These are phyloP conservation scores for Kodamaea ohmeri DNA, from an alignment of 1,139 yeast genomes.

Conservation along the genomic window DNA sequence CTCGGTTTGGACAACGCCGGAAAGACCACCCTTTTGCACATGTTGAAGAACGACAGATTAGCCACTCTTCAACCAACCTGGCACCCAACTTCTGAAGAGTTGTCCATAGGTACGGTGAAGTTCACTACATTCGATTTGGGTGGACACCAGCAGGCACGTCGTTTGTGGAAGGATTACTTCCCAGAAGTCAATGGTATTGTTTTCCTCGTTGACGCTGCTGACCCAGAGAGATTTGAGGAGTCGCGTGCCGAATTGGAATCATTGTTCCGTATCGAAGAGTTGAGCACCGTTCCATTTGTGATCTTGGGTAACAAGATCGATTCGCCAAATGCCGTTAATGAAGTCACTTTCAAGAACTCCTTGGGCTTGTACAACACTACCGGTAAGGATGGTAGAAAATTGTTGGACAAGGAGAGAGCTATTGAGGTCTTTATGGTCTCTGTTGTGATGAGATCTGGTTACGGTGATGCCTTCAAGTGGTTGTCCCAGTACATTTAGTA, in stretches of 20 bases:
- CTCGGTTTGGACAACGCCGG: constrained; percentile 98
- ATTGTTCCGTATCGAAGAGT: constrained; percentile 86
- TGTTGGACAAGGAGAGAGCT: constrained; percentile 80
- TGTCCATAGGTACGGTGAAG: constrained; percentile 93
- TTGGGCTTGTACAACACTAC: constrained; percentile 79
- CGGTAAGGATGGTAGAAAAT: constrained; percentile 73
- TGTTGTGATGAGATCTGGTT: constrained; percentile 94
- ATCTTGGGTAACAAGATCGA: constrained; percentile 96
- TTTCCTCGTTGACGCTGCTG: constrained; percentile 95
- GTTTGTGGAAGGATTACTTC: constrained; percentile 98
- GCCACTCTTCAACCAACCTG: constrained; percentile 97
- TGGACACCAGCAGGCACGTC: constrained; percentile 98
- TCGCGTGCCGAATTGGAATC: constrained; percentile 94
- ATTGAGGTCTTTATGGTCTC: constrained; percentile 97
- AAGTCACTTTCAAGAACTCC: constrained; percentile 89
- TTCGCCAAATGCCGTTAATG: constrained; percentile 89
- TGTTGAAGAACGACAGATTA: constrained; percentile 95
- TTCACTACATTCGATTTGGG: constrained; percentile 98
- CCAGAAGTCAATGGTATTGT: constrained; percentile 98
- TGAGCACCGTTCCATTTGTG: constrained; percentile 84
- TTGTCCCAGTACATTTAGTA: constrained; percentile 89
- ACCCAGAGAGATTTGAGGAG: constrained; percentile 91
- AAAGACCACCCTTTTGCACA: constrained; percentile 92
- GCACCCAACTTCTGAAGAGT: constrained; percentile 98
- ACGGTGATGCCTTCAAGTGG: constrained; percentile 96